A percentile compares a stretch with the other conserved stretches of the same genome.
Conservation (phyloP, 345 rosid genomes). For the Carallia pectinifolia region DNA sequence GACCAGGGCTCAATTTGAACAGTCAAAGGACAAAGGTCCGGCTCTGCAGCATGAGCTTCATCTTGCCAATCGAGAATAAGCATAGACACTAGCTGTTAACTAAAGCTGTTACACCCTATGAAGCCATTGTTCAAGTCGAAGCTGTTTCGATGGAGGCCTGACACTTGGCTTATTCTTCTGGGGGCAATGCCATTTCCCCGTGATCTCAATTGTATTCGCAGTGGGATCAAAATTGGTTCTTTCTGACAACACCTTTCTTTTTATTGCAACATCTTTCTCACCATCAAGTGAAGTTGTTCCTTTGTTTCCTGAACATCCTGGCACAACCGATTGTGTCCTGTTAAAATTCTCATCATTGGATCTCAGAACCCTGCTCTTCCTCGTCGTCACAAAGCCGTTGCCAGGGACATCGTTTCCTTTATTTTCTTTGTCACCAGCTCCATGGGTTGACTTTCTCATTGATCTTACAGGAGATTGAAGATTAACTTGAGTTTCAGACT, state of each 20-base stretch:
- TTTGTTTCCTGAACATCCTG: constrained; percentile 29
- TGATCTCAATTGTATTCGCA: constrained; percentile 25
- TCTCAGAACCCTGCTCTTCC: constrained; percentile 32
- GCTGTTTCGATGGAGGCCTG: constrained; percentile 86
- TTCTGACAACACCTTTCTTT: constrained; percentile 50
- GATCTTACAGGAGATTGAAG: constrained; percentile 10
- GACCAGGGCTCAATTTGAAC: no score
- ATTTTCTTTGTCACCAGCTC: constrained; percentile 36
- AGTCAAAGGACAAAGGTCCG: no score
- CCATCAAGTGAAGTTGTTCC: constrained; percentile 5
- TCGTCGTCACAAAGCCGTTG: constrained; percentile 54
- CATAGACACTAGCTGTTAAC: no score
- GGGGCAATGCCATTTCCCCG: constrained; percentile 86
- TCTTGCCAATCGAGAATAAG: no score
- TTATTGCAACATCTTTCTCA: constrained; percentile 14
- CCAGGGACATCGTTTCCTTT: constrained; percentile 17
- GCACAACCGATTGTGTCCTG: constrained; percentile 22
- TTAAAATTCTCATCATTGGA: constrained; percentile 24
- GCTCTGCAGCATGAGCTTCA: no score
- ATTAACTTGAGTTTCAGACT: constrained; percentile 14
- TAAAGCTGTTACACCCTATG: constrained; percentile 30
- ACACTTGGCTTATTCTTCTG: constrained; percentile 55
- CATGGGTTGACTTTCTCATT: constrained; percentile 2
- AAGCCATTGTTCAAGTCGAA: constrained; percentile 74
- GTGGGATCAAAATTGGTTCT: constrained; percentile 42